These are phyloP conservation scores for Penicillium sumatraense DNA, from an alignment of 2,329 filamentous ascomycete genomes.

Conservation along the genomic window DNA sequence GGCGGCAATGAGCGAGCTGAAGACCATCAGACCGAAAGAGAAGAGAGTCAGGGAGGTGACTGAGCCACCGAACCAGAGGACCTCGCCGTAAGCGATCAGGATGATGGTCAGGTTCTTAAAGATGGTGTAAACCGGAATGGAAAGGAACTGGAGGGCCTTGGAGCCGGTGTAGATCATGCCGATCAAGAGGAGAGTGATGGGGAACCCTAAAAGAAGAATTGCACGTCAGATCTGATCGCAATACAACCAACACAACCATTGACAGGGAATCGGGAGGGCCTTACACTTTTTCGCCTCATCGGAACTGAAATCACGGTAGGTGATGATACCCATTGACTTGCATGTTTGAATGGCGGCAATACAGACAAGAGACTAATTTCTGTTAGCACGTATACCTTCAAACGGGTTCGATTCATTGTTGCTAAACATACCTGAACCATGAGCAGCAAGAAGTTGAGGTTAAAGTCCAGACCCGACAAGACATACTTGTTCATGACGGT, in stretches of 20 bases:
- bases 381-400: background rate
- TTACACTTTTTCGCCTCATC: slow-evolving; percentile 92
- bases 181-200: slow-evolving; percentile 91
- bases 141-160: slow-evolving; percentile 94
- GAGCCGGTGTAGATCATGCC: slow-evolving; percentile 99
- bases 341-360: slow-evolving; percentile 80
- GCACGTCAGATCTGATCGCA: background rate
- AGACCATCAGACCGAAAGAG: slow-evolving; percentile 94
- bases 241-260: too few species aligned
- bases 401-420: background rate
- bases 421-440: slow-evolving; percentile 77
- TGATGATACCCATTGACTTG: slow-evolving; percentile 82
- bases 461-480: slow-evolving; percentile 87
- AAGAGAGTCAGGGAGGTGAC: slow-evolving; percentile 86
- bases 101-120: slow-evolving; percentile 99
- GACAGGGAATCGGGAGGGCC: slow-evolving; percentile 39
- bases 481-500: slow-evolving; percentile 99
- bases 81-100: slow-evolving; percentile 96
- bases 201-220: slow-evolving; percentile 71
- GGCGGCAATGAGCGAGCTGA: slow-evolving; percentile 91
- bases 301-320: slow-evolving; percentile 79
- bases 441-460: slow-evolving; percentile 94
- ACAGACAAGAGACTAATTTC: slow-evolving; percentile 78
- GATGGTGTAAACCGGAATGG: slow-evolving; percentile 98
- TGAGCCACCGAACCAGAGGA: slow-evolving; percentile 95